Evolutionary conservation across 75 land plant genomes (phyloP).

Genomic region (Isoetes taiwanensis): DNA sequence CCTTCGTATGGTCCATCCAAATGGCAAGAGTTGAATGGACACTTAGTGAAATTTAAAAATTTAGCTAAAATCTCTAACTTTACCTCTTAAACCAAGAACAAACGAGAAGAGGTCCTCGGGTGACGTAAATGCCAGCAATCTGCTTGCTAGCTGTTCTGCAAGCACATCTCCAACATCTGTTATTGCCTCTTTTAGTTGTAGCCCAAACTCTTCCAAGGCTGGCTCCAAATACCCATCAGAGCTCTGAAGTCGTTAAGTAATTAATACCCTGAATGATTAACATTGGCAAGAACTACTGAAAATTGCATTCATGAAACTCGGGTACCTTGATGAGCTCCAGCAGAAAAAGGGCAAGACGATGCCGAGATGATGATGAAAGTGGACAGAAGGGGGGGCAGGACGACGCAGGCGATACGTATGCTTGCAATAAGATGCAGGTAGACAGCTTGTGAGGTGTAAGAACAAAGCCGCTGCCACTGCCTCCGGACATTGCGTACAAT

Average conservation of each 20-base stretch:
- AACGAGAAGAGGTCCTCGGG: conserved; percentile 90
- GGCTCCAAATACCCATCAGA: conserved; percentile 72
- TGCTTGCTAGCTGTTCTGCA: conserved; percentile 30
- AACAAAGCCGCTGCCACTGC: too few species aligned
- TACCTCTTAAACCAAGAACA: conserved; percentile 50
- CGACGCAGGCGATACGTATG: conserved; percentile 36
- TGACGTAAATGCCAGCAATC: conserved; percentile 35
- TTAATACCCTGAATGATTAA: not conserved
- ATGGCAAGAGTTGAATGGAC: too few species aligned
- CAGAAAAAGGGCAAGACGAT: conserved; percentile 55
- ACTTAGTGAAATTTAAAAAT: too few species aligned
- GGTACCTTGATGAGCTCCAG: conserved; percentile 43
- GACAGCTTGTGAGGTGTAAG: conserved; percentile 81
- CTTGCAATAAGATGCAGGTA: conserved; percentile 51
- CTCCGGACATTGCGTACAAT: too few species aligned
- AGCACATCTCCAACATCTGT: conserved; percentile 35
- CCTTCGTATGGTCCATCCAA: too few species aligned
- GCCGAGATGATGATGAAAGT: conserved; percentile 51
- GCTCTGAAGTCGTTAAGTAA: too few species aligned
- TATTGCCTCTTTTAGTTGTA: conserved; percentile 36
- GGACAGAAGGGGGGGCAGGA: conserved; percentile 40
- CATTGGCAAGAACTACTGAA: not conserved
- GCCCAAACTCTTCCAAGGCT: conserved; percentile 48
- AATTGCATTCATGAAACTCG: too few species aligned
- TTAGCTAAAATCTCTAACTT: too few species aligned